Base-by-base conservation (phyloP, 2,329 filamentous ascomycete species). In the Sclerotiophoma versabilis region DNA sequence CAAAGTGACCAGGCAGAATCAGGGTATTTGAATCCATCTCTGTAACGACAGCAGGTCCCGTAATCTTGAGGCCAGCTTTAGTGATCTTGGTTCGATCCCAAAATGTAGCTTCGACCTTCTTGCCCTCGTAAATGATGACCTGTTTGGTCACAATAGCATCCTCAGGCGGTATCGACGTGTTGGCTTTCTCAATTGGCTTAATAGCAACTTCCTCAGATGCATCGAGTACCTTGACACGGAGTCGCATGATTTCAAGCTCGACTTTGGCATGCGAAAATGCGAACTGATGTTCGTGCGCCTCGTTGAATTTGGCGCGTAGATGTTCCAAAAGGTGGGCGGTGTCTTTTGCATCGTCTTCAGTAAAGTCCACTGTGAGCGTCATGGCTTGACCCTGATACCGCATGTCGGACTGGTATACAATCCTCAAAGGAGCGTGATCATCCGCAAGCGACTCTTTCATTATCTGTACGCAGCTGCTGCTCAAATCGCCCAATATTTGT, bases 1-100 rank as follows among this genome's bases (percentile, higher is more conserved):
- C 79, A 37, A 72, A 72, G 51, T 75, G 78, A 0, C 79, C 80
- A 0, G 80, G 80, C 4, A 81, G 69, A 22, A 83, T 78, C 2
- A 82, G 69, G 0, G 80, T 82, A 58, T 82, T 82, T 17, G 79
- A 80, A 58, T 82, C 80, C 77, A 81, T 81, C 54, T 82, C 79
- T 0, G 76, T 76, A 30, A 82, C 64, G n/a, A 82, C 71, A 32
- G 78, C 79, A 5, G 80, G 80, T 0, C 80, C 80, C 1, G 64
- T 44, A 2, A 82, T 67, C 29, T 72, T 71, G 30, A 77, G 66
- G 1, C 79, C 76, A 30, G 78, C 67, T 37, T 75, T 73, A 12
- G 65, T 76, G 42, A 81, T 70, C 48, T 73, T 71, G 2, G 68
- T 55, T 4, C 80, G 76, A 51, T 81, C 75, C 77, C 79, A 82